phyloP scores from a whole-genome alignment of 75 land plant genomes.

The Pseudotsuga menziesii region DNA sequence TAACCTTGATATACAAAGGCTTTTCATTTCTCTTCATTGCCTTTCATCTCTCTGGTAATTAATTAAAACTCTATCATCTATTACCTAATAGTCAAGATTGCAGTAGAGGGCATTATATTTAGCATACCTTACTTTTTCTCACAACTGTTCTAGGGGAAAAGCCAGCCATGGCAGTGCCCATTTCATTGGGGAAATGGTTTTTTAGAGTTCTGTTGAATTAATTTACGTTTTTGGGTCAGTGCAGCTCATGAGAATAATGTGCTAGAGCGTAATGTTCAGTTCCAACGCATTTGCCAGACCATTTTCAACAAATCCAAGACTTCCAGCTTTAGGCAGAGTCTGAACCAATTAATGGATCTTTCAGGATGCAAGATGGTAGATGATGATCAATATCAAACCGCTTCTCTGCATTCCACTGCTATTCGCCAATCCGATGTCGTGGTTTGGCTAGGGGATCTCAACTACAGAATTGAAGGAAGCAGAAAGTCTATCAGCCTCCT shows the following conservation, averaged over 20 bases:
- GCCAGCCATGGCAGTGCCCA: too few relatives aligned
- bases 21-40: constrained; percentile 54
- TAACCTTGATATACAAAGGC: constrained; percentile 47
- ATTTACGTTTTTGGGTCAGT: background rate
- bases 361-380: background rate
- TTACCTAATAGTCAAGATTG: too few relatives aligned
- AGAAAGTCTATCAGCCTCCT: constrained; percentile 46
- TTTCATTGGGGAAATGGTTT: too few relatives aligned
- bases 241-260: constrained; percentile 81
- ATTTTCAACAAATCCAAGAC: constrained; percentile 33
- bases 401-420: too few relatives aligned
- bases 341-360: background rate
- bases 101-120: too few relatives aligned
- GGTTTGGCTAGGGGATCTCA: constrained; percentile 90
- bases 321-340: background rate
- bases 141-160: too few relatives aligned
- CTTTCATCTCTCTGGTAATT: constrained; percentile 73
- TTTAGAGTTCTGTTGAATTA: too few relatives aligned
- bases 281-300: constrained; percentile 47
- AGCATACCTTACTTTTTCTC: too few relatives aligned
- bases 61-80: background rate
- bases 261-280: constrained; percentile 65
- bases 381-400: too few relatives aligned
- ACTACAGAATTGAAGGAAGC: constrained; percentile 72
- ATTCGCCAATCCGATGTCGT: constrained; percentile 43